A percentile compares a stretch with the other conserved stretches of the same genome.
Evolutionary conservation across 2,329 filamentous ascomycete species (phyloP).

Genomic region (Coleophoma cylindrospora): DNA sequence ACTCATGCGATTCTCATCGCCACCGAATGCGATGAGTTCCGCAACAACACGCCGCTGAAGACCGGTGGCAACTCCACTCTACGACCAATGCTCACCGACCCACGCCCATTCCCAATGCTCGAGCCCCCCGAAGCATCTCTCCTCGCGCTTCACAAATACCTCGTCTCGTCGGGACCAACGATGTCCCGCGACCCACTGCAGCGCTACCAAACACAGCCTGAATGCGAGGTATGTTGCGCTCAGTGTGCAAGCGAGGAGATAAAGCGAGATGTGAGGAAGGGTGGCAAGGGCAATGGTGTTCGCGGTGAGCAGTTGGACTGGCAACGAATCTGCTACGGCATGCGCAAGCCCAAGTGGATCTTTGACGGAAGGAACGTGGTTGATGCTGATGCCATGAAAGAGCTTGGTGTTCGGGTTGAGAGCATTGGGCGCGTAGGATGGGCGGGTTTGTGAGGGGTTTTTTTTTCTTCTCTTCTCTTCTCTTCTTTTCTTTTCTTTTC

Average conservation of each 20-base stretch:
- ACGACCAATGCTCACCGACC: constrained; percentile 6
- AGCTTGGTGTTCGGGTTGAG: constrained; percentile 25
- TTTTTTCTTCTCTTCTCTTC: no score
- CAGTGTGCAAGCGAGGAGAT: constrained; percentile 28
- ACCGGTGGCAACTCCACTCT: not conserved
- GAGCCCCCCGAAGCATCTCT: constrained; percentile 17
- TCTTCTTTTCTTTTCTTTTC: no score
- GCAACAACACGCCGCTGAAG: constrained; percentile 16
- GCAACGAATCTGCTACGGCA: constrained; percentile 35
- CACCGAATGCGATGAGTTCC: constrained; percentile 49
- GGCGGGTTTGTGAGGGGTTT: not conserved
- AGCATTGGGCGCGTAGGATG: constrained; percentile 13
- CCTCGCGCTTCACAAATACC: constrained; percentile 11
- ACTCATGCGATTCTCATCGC: constrained; percentile 43
- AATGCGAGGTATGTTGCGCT: constrained; percentile 25
- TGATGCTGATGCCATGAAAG: constrained; percentile 19
- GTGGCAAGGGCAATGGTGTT: constrained; percentile 6
- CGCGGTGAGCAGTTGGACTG: constrained; percentile 34
- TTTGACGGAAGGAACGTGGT: constrained; percentile 39
- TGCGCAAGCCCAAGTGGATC: constrained; percentile 41
- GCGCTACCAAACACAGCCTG: constrained; percentile 15
- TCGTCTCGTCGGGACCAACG: not conserved
- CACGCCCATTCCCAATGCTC: constrained; percentile 15
- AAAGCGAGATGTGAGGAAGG: not conserved
- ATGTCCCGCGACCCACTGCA: constrained; percentile 16